Evolutionary conservation across 208 protist species (phyloP).

Genomic region (Leishmania guyanensis): DNA sequence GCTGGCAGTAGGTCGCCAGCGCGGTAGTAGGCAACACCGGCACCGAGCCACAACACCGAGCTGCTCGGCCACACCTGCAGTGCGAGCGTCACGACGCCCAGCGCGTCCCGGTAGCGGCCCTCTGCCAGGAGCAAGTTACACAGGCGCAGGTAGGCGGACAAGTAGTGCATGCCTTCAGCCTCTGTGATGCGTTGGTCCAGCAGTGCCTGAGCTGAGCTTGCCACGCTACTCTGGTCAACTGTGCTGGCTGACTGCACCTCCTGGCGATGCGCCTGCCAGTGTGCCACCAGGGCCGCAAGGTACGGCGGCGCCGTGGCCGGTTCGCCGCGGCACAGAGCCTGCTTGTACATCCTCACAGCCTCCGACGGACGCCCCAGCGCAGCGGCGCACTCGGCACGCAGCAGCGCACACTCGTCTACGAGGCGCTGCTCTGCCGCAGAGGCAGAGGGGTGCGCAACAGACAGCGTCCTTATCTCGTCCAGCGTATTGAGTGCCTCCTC

Average conservation of each 20-base stretch:
- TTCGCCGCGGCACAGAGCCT: slow-evolving; percentile 40
- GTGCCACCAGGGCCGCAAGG: slow-evolving; percentile 21
- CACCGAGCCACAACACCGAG: slow-evolving; percentile 86
- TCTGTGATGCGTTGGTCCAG: slow-evolving; percentile 10
- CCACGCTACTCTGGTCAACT: not conserved
- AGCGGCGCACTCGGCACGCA: slow-evolving; percentile 66
- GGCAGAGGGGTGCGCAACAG: not conserved
- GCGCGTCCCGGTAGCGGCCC: slow-evolving; percentile 74
- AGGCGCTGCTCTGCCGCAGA: slow-evolving; percentile 3
- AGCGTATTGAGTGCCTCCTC: slow-evolving; percentile 57
- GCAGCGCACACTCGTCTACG: slow-evolving; percentile 44
- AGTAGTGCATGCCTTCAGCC: slow-evolving; percentile 14
- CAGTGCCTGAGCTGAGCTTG: slow-evolving; percentile 1
- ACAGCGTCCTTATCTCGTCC: slow-evolving; percentile 20
- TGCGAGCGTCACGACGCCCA: slow-evolving; percentile 71
- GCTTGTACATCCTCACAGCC: slow-evolving; percentile 60
- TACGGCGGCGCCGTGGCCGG: slow-evolving; percentile 21
- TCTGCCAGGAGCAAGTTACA: slow-evolving; percentile 78
- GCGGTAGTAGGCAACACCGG: slow-evolving; percentile 87
- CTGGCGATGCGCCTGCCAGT: slow-evolving; percentile 11
- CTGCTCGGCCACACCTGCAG: slow-evolving; percentile 72
- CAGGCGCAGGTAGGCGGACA: slow-evolving; percentile 67
- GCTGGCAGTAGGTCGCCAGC: slow-evolving; percentile 57
- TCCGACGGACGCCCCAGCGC: slow-evolving; percentile 55
- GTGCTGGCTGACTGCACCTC: not conserved